These are phyloP conservation scores for Przewalskia tangutica DNA, from an alignment of 257 asterid genomes.

Conservation along the genomic window DNA sequence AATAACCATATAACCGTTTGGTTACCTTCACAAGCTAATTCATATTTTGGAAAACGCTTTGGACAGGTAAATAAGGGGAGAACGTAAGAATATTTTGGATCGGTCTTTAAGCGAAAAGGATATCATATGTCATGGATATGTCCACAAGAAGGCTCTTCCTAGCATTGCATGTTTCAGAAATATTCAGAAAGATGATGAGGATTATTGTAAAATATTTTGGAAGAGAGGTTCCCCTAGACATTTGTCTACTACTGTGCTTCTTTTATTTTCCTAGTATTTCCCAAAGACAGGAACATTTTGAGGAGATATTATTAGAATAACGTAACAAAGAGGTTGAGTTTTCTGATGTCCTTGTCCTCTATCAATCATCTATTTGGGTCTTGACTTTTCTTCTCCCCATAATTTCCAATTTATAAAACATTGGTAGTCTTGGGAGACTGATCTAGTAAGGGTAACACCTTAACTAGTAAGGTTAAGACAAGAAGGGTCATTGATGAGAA, in stretches of 20 bases:
- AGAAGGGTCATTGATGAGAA: not conserved
- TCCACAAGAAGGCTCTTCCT: not conserved
- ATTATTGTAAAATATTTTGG: not conserved
- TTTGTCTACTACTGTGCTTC: not conserved
- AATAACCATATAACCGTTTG: not conserved
- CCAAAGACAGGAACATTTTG: not conserved
- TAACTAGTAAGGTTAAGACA: no score
- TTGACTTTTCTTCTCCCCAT: not conserved
- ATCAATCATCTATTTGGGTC: not conserved
- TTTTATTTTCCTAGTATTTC: not conserved
- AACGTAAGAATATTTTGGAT: not conserved
- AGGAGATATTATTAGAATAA: not conserved
- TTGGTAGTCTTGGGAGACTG: not conserved
- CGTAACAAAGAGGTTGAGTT: not conserved
- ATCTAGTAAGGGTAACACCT: not conserved
- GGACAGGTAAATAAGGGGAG: not conserved
- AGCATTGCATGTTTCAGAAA: not conserved
- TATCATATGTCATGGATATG: not conserved
- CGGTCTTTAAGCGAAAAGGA: not conserved
- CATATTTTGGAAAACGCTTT: not conserved
- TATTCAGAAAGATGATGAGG: not conserved
- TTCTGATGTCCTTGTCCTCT: not conserved
- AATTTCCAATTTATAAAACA: not conserved
- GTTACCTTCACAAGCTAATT: conserved; percentile 19
- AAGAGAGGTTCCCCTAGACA: not conserved